A percentile compares a stretch with the other conserved stretches of the same genome.
phyloP scores from a whole-genome alignment of 257 asterid species.

The Lithospermum erythrorhizon region DNA sequence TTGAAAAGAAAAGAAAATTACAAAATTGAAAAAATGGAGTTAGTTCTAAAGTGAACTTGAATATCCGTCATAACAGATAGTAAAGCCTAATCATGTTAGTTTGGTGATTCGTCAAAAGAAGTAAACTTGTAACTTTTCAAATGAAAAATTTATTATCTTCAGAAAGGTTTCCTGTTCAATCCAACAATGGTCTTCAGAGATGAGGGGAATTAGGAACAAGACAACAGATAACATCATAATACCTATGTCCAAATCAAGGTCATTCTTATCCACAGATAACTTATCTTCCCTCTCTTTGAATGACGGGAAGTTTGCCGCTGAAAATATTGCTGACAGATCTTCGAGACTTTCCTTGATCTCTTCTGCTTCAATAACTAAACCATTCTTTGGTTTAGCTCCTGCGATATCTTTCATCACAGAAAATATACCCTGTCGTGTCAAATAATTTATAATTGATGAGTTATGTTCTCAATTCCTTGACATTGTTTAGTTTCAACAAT shows the following conservation, averaged over 20 bases:
- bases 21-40: background rate
- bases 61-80: too few species aligned
- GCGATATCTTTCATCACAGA: slow-evolving; percentile 60
- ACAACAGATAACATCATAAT: slow-evolving; percentile 29
- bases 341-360: slow-evolving; percentile 41
- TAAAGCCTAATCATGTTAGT: too few species aligned
- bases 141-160: too few species aligned
- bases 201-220: background rate
- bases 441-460: background rate
- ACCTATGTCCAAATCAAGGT: slow-evolving; percentile 68
- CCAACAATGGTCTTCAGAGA: slow-evolving; percentile 53
- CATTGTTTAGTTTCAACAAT: slow-evolving; percentile 1
- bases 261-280: slow-evolving; percentile 25
- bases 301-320: slow-evolving; percentile 43
- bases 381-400: slow-evolving; percentile 40
- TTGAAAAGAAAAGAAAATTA: slow-evolving; percentile 7
- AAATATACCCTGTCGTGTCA: slow-evolving; percentile 53
- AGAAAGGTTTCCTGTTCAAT: slow-evolving; percentile 32
- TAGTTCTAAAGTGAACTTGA: too few species aligned
- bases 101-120: too few species aligned
- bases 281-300: slow-evolving; percentile 39
- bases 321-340: slow-evolving; percentile 46
- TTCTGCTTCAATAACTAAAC: slow-evolving; percentile 33
- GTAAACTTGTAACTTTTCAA: too few species aligned
- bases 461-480: background rate